These are phyloP conservation scores for Alternaria arborescens DNA, from an alignment of 2,329 filamentous ascomycete genomes.

Conservation along the genomic window DNA sequence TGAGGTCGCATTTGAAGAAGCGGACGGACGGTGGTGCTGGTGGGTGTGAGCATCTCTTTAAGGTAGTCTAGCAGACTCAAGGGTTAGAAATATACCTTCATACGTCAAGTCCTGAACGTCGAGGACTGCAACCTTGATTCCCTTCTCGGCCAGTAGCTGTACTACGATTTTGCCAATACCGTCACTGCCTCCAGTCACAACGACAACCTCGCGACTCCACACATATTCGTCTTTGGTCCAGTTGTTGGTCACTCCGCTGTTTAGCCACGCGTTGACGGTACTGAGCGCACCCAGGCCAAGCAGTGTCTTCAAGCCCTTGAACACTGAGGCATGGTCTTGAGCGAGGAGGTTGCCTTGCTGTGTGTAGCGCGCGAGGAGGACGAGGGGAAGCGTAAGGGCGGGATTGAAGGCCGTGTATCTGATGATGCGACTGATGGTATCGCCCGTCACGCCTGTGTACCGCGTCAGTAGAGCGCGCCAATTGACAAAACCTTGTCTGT, in stretches of 20 bases:
- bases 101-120: conserved; percentile 72
- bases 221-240: conserved; percentile 65
- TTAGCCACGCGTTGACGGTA: conserved; percentile 61
- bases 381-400: conserved; percentile 67
- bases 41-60: background rate
- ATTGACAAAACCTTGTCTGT: background rate
- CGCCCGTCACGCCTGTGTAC: conserved; percentile 53
- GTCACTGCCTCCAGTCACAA: conserved; percentile 77
- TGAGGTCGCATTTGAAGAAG: conserved; percentile 76
- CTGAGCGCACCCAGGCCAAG: conserved; percentile 62
- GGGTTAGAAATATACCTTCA: conserved; percentile 41
- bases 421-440: conserved; percentile 67
- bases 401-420: conserved; percentile 71
- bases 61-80: background rate
- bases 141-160: conserved; percentile 68
- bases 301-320: conserved; percentile 63
- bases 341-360: conserved; percentile 65
- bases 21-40: conserved; percentile 63
- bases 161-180: conserved; percentile 76
- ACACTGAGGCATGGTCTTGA: conserved; percentile 58
- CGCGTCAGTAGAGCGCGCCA: background rate
- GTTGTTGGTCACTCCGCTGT: conserved; percentile 60
- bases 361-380: conserved; percentile 72
- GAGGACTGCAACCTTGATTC: conserved; percentile 74
- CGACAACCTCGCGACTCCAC: conserved; percentile 74